Conservation (phyloP, 2,329 filamentous ascomycete species). For the Hypoxylon sp. region DNA sequence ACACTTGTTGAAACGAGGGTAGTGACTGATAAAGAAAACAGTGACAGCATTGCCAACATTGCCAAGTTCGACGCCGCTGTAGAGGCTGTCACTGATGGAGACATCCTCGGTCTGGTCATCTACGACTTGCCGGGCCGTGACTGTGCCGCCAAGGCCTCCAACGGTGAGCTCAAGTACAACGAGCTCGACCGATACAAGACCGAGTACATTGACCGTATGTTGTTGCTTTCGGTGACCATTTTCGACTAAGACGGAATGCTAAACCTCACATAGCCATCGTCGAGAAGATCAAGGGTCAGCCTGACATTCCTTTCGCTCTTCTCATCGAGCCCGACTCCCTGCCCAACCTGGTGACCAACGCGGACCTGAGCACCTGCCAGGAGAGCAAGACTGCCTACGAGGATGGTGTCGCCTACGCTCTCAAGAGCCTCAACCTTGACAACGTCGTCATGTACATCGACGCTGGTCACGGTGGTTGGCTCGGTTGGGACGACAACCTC, state of each 20-base stretch:
- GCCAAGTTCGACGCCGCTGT: slow-evolving; percentile 58
- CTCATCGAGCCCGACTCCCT: slow-evolving; percentile 66
- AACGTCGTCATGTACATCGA: slow-evolving; percentile 69
- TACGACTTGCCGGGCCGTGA: slow-evolving; percentile 68
- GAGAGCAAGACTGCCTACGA: slow-evolving; percentile 58
- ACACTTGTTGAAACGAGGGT: not conserved
- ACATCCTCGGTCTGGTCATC: slow-evolving; percentile 59
- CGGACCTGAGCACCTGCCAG: slow-evolving; percentile 59
- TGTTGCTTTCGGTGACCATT: not conserved
- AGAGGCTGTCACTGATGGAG: slow-evolving; percentile 53
- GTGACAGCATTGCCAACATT: slow-evolving; percentile 62
- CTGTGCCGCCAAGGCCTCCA: slow-evolving; percentile 66
- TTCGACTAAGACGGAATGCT: slow-evolving; percentile 5
- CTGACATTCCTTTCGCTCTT: slow-evolving; percentile 56
- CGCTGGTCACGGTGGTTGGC: slow-evolving; percentile 67
- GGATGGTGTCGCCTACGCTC: slow-evolving; percentile 60
- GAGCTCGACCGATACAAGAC: slow-evolving; percentile 62
- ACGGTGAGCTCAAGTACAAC: slow-evolving; percentile 63
- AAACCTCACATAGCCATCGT: slow-evolving; percentile 56
- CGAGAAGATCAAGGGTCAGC: slow-evolving; percentile 54
- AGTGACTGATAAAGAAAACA: slow-evolving; percentile 37
- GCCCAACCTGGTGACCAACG: slow-evolving; percentile 67
- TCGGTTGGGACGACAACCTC: slow-evolving; percentile 67
- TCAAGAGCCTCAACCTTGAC: slow-evolving; percentile 62
- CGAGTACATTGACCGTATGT: slow-evolving; percentile 59